A percentile compares a stretch with the other conserved stretches of the same genome.
These are phyloP conservation scores for Neurospora sp. DNA, from an alignment of 495 filamentous ascomycete species.

Conservation along the genomic window DNA sequence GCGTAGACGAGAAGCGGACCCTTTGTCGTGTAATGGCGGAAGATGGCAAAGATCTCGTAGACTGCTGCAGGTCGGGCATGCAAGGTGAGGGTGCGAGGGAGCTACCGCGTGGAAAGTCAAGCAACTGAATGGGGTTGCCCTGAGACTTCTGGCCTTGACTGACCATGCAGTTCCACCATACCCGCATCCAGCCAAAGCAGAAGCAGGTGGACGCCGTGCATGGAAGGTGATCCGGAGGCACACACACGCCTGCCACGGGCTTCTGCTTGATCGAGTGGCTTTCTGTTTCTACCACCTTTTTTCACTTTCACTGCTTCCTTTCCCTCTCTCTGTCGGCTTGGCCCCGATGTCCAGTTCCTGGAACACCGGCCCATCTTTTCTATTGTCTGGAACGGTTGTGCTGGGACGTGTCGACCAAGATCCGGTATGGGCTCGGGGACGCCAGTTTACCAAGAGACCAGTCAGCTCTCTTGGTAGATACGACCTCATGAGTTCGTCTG, in stretches of 20 bases:
- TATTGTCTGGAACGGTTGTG: background rate
- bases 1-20: background rate
- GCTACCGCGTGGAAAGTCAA: background rate
- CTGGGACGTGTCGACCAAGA: background rate
- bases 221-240: background rate
- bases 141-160: background rate
- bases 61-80: background rate
- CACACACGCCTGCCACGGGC: background rate
- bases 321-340: background rate
- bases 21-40: background rate
- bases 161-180: background rate
- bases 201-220: background rate
- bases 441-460: background rate
- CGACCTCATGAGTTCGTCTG: background rate
- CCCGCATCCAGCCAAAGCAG: background rate
- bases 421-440: background rate
- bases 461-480: background rate
- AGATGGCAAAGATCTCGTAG: background rate
- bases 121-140: background rate
- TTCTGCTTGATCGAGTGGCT: constrained; percentile 11
- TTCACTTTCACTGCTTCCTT: background rate
- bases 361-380: background rate
- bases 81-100: background rate
- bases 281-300: background rate
- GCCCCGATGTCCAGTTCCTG: background rate